These are phyloP conservation scores for Xylaria sp. DNA, from an alignment of 2,329 filamentous ascomycete species.

Conservation along the genomic window DNA sequence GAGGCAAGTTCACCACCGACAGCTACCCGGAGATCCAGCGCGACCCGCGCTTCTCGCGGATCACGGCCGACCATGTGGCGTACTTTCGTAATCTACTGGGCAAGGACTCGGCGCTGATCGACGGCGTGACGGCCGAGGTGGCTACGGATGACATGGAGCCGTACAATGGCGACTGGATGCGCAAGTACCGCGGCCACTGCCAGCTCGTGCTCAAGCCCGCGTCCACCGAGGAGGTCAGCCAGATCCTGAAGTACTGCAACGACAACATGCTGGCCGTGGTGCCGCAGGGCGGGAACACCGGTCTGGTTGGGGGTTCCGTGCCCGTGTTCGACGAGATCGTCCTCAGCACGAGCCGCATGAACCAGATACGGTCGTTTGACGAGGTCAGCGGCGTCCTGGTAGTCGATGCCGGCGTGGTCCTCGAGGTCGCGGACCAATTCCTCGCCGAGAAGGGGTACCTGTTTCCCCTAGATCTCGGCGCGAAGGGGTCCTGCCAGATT, in stretches of 20 bases:
- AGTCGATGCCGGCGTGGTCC: constrained; percentile 88
- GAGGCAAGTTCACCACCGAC: constrained; percentile 82
- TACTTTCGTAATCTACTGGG: constrained; percentile 87
- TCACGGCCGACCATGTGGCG: constrained; percentile 82
- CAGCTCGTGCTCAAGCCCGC: constrained; percentile 87
- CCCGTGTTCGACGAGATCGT: constrained; percentile 99
- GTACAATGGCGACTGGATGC: constrained; percentile 99
- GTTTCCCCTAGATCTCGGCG: constrained; percentile 96
- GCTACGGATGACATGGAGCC: constrained; percentile 82
- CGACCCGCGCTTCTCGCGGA: constrained; percentile 76
- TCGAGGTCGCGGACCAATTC: constrained; percentile 89
- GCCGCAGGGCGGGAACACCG: constrained; percentile 96
- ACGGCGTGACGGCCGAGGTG: constrained; percentile 79
- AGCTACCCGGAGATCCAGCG: constrained; percentile 86
- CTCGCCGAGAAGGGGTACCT: constrained; percentile 86
- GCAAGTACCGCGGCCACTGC: constrained; percentile 94
- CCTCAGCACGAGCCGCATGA: constrained; percentile 90
- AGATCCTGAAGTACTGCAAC: constrained; percentile 94
- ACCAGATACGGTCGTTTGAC: constrained; percentile 90
- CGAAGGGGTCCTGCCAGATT: constrained; percentile 96
- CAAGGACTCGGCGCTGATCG: constrained; percentile 81
- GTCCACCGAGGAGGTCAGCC: constrained; percentile 87
- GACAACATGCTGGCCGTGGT: constrained; percentile 91
- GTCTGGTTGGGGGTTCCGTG: constrained; percentile 92
- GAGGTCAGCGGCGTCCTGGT: constrained; percentile 91